Evolutionary conservation across 345 rosid species (phyloP).

Genomic region (Noccaea caerulescens): DNA sequence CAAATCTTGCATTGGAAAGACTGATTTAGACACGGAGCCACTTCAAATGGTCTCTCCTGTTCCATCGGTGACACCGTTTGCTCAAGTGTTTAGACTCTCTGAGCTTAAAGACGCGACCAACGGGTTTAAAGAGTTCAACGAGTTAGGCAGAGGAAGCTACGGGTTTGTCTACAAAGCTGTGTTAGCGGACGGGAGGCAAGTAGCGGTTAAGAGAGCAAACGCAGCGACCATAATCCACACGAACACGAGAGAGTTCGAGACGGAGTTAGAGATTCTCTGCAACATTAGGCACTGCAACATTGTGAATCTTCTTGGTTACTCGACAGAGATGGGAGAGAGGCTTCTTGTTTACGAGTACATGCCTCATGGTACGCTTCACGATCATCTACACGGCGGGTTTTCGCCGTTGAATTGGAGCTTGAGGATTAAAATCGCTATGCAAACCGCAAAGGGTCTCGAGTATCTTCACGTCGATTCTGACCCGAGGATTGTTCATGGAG

Average conservation of each 20-base stretch:
- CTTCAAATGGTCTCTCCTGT: conserved; percentile 45
- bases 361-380: conserved; percentile 91
- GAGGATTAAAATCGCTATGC: conserved; percentile 68
- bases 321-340: conserved; percentile 88
- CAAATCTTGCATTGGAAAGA: conserved; percentile 64
- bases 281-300: conserved; percentile 74
- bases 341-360: conserved; percentile 86
- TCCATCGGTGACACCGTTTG: conserved; percentile 52
- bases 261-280: conserved; percentile 77
- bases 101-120: conserved; percentile 93
- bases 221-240: conserved; percentile 93
- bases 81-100: conserved; percentile 80
- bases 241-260: conserved; percentile 77
- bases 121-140: conserved; percentile 94
- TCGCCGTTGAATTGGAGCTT: conserved; percentile 77
- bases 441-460: conserved; percentile 82
- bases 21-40: conserved; percentile 53
- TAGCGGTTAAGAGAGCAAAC: conserved; percentile 89
- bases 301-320: conserved; percentile 85
- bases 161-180: conserved; percentile 91
- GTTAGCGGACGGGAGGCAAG: conserved; percentile 78
- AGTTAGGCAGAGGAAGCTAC: conserved; percentile 86
- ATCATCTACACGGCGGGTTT: conserved; percentile 76
- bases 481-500: conserved; percentile 67
- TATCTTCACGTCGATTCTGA: conserved; percentile 78